A percentile compares a stretch with the other conserved stretches of the same genome.
phyloP scores from a whole-genome alignment of 441 rosid species.

The Populus tomentosa region DNA sequence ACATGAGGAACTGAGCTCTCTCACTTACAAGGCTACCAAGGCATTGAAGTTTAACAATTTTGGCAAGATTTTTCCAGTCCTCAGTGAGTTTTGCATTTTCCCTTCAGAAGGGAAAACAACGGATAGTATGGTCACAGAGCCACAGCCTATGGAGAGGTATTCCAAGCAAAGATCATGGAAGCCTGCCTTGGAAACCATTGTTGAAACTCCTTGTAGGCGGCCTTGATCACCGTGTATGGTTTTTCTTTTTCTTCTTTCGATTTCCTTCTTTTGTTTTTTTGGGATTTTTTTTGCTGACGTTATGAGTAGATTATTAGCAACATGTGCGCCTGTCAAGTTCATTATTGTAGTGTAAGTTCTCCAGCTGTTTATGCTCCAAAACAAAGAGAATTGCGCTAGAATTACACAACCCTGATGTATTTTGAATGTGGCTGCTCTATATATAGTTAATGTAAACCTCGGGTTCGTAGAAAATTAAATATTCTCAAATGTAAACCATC shows the following conservation, averaged over 20 bases:
- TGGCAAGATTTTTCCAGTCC: slow-evolving; percentile 40
- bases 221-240: neutral
- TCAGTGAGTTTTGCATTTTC: slow-evolving; percentile 38
- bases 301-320: neutral
- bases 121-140: neutral
- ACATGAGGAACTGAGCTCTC: slow-evolving; percentile 36
- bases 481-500: no score
- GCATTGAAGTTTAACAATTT: slow-evolving; percentile 30
- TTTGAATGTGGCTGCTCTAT: no score
- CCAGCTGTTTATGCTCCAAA: neutral
- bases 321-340: neutral
- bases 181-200: slow-evolving; percentile 55
- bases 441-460: no score
- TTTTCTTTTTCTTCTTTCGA: no score
- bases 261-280: neutral
- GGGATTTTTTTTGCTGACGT: neutral
- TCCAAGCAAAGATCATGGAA: slow-evolving; percentile 52
- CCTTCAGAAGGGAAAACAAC: slow-evolving; percentile 24
- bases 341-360: neutral
- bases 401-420: no score
- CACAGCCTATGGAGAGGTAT: slow-evolving; percentile 20
- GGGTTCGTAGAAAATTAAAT: no score
- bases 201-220: slow-evolving; percentile 26
- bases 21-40: slow-evolving; percentile 31
- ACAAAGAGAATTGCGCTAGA: no score